Evolutionary conservation across 805 yeast species (phyloP).

Genomic region (Lipomyces starkeyi): DNA sequence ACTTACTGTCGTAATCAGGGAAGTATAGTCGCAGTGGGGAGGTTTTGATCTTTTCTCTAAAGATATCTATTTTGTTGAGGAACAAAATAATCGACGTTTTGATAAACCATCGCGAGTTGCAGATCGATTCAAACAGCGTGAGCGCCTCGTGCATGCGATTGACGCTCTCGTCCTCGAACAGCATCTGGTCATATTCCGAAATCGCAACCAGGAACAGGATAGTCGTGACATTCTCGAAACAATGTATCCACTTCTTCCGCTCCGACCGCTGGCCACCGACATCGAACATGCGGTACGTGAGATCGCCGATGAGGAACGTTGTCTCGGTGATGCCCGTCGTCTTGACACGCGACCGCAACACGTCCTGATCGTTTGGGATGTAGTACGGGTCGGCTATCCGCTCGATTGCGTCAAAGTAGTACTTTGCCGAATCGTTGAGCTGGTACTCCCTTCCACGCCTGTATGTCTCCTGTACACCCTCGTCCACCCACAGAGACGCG

Average conservation of each 20-base stretch:
- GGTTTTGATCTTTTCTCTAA: slow-evolving; percentile 66
- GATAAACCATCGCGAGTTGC: slow-evolving; percentile 84
- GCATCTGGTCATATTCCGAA: slow-evolving; percentile 88
- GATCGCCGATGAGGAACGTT: slow-evolving; percentile 68
- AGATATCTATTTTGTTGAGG: slow-evolving; percentile 84
- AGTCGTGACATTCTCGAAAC: slow-evolving; percentile 88
- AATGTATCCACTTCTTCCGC: slow-evolving; percentile 92
- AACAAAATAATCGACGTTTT: slow-evolving; percentile 89
- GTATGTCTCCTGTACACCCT: slow-evolving; percentile 51
- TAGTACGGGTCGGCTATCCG: slow-evolving; percentile 70
- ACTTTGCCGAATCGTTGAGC: slow-evolving; percentile 79
- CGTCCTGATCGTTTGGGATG: slow-evolving; percentile 78
- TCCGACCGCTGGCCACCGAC: slow-evolving; percentile 97
- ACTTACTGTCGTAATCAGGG: slow-evolving; percentile 63
- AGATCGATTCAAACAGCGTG: slow-evolving; percentile 77
- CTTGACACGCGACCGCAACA: slow-evolving; percentile 86
- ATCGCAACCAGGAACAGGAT: slow-evolving; percentile 87
- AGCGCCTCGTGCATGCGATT: slow-evolving; percentile 92
- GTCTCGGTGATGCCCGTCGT: slow-evolving; percentile 96
- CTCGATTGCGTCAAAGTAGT: slow-evolving; percentile 75
- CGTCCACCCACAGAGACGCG: slow-evolving; percentile 68
- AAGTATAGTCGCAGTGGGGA: slow-evolving; percentile 70
- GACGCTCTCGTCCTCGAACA: slow-evolving; percentile 87
- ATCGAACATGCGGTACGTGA: slow-evolving; percentile 79
- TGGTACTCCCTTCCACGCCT: slow-evolving; percentile 76